Conservation (phyloP, 192 early-diverging fungal genomes). For the Rhizophagus sp. region DNA sequence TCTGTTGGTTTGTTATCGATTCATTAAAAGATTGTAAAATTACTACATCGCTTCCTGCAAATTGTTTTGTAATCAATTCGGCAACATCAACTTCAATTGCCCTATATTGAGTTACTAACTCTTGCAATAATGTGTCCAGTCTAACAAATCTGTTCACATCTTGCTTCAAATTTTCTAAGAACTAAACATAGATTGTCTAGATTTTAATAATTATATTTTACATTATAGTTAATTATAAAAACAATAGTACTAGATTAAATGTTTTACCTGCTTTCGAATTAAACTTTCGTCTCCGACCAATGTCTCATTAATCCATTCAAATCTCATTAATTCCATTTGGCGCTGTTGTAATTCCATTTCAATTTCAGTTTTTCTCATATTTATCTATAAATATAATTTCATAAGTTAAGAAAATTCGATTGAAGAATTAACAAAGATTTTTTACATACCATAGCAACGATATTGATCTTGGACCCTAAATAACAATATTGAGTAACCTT, state of each 20-base stretch:
- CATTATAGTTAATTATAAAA: neutral
- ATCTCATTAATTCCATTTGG: conserved; percentile 17
- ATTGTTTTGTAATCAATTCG: neutral
- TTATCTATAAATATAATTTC: neutral
- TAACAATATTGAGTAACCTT: too few species aligned
- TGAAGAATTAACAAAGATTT: neutral
- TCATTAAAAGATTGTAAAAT: conserved; percentile 21
- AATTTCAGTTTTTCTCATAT: conserved; percentile 11
- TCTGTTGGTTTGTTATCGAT: conserved; percentile 1
- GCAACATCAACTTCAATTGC: conserved; percentile 3
- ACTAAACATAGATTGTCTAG: neutral
- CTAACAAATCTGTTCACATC: conserved; percentile 20
- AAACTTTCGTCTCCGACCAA: neutral
- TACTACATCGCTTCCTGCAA: neutral
- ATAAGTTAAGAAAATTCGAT: neutral
- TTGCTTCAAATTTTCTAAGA: conserved; percentile 8
- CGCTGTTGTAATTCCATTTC: conserved; percentile 19
- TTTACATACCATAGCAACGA: neutral
- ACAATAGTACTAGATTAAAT: neutral
- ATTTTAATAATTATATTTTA: neutral
- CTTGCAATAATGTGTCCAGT: conserved; percentile 3
- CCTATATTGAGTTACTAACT: neutral
- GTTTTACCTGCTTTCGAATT: conserved; percentile 12
- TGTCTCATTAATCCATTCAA: conserved; percentile 28
- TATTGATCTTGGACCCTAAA: neutral